Conservation (phyloP, 179 eudicot genomes). For the Beta lomatogona region DNA sequence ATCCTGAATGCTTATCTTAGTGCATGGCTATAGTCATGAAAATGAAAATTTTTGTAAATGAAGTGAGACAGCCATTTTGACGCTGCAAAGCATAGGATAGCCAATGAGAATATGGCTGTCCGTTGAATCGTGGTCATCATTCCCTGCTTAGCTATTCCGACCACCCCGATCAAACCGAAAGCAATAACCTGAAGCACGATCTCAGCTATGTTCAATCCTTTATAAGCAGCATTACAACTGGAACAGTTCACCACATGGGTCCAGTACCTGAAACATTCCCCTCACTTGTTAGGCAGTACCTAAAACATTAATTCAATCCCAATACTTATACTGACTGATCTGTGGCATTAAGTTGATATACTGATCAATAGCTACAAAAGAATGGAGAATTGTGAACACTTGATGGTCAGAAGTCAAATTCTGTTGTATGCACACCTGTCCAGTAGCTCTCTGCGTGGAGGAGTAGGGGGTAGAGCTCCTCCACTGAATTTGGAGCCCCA, state of each 20-base stretch:
- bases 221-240: slow-evolving; percentile 69
- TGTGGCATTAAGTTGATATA: not conserved
- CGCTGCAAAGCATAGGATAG: slow-evolving; percentile 66
- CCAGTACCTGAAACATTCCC: slow-evolving; percentile 65
- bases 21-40: slow-evolving; percentile 74
- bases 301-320: too few relatives aligned
- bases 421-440: slow-evolving; percentile 52
- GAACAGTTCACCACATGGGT: slow-evolving; percentile 69
- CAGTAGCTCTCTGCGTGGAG: slow-evolving; percentile 69
- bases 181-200: slow-evolving; percentile 59
- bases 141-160: slow-evolving; percentile 53
- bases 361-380: not conserved
- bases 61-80: slow-evolving; percentile 74
- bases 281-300: not conserved
- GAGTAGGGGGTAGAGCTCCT: slow-evolving; percentile 61
- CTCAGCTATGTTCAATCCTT: slow-evolving; percentile 52
- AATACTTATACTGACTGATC: too few relatives aligned
- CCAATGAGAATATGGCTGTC: slow-evolving; percentile 38
- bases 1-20: slow-evolving; percentile 22
- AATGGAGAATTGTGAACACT: not conserved
- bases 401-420: not conserved
- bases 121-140: slow-evolving; percentile 39
- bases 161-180: slow-evolving; percentile 48
- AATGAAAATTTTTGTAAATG: slow-evolving; percentile 66
- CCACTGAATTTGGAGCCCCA: slow-evolving; percentile 56